Conservation (phyloP, 2,329 filamentous ascomycete genomes). For the Penicillium sclerotiorum region DNA sequence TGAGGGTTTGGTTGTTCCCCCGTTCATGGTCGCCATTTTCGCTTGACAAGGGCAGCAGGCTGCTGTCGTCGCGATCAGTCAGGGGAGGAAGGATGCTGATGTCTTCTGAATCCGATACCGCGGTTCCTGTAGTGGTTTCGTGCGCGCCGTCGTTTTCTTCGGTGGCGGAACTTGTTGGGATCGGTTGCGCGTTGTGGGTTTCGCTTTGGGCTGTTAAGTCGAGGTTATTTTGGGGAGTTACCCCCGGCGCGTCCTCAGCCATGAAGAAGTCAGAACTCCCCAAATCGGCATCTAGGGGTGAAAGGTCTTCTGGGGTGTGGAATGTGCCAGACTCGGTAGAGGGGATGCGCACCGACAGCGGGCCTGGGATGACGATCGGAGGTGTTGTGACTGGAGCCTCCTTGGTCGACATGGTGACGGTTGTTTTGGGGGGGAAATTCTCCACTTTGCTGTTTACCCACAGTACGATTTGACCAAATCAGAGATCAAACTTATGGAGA, state of each 20-base stretch:
- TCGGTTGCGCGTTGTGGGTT: constrained; percentile 21
- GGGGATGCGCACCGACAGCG: constrained; percentile 24
- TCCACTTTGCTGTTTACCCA: constrained; percentile 22
- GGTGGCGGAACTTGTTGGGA: constrained; percentile 12
- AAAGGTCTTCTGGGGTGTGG: constrained; percentile 35
- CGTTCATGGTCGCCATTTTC: constrained; percentile 39
- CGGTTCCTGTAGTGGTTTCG: constrained; percentile 18
- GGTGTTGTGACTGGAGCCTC: constrained; percentile 22
- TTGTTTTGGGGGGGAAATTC: constrained; percentile 29
- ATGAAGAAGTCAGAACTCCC: constrained; percentile 31
- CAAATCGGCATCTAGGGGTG: constrained; percentile 34
- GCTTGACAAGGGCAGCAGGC: constrained; percentile 31
- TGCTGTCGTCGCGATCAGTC: constrained; percentile 39
- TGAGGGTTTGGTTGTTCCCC: constrained; percentile 43
- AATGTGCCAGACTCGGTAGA: constrained; percentile 39
- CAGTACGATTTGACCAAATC: constrained; percentile 21
- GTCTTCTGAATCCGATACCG: constrained; percentile 29
- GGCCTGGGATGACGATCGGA: constrained; percentile 25
- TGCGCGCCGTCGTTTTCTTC: constrained; percentile 19
- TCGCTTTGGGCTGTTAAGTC: constrained; percentile 17
- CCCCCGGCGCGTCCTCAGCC: constrained; percentile 33
- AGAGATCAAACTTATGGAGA: no score
- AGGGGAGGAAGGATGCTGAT: constrained; percentile 34
- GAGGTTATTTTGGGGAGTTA: constrained; percentile 25
- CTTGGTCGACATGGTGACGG: constrained; percentile 39